phyloP scores from a whole-genome alignment of 148 eudicot species.

The Simmondsia chinensis region DNA sequence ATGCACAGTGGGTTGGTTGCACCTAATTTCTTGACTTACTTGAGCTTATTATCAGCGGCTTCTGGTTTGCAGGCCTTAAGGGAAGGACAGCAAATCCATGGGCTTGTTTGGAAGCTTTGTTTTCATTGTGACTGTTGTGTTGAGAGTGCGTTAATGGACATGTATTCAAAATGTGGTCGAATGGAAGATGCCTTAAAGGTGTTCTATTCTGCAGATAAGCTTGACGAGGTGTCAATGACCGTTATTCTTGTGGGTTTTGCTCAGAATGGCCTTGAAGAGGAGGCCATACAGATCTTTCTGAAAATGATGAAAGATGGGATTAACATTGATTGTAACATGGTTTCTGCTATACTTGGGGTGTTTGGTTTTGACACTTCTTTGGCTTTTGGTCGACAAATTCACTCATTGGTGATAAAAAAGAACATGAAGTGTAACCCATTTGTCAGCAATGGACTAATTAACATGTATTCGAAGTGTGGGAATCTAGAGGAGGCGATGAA shows the following conservation, averaged over 20 bases:
- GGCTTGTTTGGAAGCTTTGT: conserved; percentile 52
- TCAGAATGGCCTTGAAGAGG: conserved; percentile 73
- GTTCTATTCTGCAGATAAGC: conserved; percentile 46
- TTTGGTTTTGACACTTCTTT: conserved; percentile 62
- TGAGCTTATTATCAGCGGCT: conserved; percentile 63
- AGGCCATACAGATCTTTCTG: conserved; percentile 51
- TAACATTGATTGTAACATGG: conserved; percentile 59
- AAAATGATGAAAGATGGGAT: conserved; percentile 50
- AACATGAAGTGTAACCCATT: conserved; percentile 33
- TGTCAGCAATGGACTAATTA: conserved; percentile 75
- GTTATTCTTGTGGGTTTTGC: conserved; percentile 67
- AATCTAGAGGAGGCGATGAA: conserved; percentile 44
- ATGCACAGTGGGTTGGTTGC: conserved; percentile 44
- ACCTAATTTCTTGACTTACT: conserved; percentile 62
- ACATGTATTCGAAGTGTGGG: conserved; percentile 94
- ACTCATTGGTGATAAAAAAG: conserved; percentile 51
- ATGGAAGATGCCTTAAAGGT: conserved; percentile 50
- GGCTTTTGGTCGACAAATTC: conserved; percentile 65
- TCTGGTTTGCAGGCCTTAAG: conserved; percentile 54
- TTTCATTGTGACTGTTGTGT: conserved; percentile 50
- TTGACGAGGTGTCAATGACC: conserved; percentile 71
- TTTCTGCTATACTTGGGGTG: conserved; percentile 74
- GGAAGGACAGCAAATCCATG: conserved; percentile 66
- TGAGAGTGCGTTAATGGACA: conserved; percentile 87
- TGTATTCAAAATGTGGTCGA: conserved; percentile 79